phyloP scores from a whole-genome alignment of 2,329 filamentous ascomycete genomes.

The Cryphonectria carpinicola region DNA sequence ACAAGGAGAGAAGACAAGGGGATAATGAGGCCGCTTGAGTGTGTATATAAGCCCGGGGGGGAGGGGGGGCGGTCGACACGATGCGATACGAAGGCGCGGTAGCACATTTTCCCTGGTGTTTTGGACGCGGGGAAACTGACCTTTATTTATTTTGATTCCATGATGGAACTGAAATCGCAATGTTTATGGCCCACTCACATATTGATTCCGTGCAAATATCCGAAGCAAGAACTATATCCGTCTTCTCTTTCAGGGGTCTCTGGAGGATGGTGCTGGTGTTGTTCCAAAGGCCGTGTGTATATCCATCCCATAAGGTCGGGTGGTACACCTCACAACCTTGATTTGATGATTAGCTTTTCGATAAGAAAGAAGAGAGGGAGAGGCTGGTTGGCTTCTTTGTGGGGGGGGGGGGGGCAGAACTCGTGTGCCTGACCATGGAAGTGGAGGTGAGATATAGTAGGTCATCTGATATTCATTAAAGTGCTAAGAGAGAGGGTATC shows the following conservation, averaged over 20 bases:
- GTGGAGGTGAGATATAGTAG: neutral
- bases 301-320: neutral
- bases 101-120: conserved; percentile 14
- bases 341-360: neutral
- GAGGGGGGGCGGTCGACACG: neutral
- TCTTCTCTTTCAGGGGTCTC: neutral
- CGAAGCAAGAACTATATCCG: neutral
- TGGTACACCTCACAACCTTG: neutral
- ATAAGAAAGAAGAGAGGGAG: no score
- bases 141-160: neutral
- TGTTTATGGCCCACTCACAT: neutral
- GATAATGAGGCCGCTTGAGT: neutral
- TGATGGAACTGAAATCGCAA: neutral
- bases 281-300: neutral
- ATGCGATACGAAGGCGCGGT: neutral
- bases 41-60: neutral
- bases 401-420: no score
- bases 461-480: neutral
- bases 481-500: neutral
- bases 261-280: neutral
- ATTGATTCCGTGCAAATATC: neutral
- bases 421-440: no score
- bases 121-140: neutral
- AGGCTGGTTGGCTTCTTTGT: no score
- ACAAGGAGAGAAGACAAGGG: neutral